Evolutionary conservation across 1,284 basidiomycete genomes (phyloP), one percentile per base, ranked within the genome.

Genomic region (Ustilago crameri): DNA sequence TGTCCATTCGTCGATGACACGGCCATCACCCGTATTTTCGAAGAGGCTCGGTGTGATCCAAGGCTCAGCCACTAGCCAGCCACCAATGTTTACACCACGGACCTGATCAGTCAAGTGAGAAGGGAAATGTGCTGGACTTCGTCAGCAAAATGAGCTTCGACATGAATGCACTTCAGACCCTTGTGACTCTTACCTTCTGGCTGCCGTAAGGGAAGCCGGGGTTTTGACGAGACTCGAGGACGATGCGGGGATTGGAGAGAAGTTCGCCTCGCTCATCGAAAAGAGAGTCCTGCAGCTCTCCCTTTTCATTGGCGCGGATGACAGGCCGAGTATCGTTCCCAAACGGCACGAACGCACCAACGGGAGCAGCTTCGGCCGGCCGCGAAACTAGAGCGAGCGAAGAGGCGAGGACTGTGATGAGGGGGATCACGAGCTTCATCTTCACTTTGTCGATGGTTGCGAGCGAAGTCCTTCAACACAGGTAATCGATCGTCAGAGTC

Each of bases 1-100:
- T 0, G 94, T 95, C 86, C 87, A 96, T 84, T 97, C 92, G 83
- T 95, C 93, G 58, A 94, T 68, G 23, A 82, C 76, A 14, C 81
- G 69, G 42, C 51, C 26, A 50, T 82, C 80, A 42, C 73, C 74
- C 1, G 76, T 70, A 45, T 61, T 69, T 42, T 80, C 62, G 37
- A 95, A 97, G 18, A 82, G 59, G 37, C 62, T 69, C 1, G 81
- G 81, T 9, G 80, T 76, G 58, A 82, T 82, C 57, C 75, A 82
- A 4, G 79, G 68, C 65, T 82, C 81, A 20, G 74, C 66, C 15
- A 82, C 81, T 12, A 82, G 71, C 81, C 81, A 82, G 38, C 81
- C 81, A 26, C 80, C 81, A 32, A 82, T 54, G 62, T 81, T 78
- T 38, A 82, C 81, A 22, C 81, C 81, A 20, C 79, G 76, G n/a